A percentile compares a stretch with the other conserved stretches of the same genome.
Conservation (phyloP, 139 green algal species). For the Chlamydomonas sp. region DNA sequence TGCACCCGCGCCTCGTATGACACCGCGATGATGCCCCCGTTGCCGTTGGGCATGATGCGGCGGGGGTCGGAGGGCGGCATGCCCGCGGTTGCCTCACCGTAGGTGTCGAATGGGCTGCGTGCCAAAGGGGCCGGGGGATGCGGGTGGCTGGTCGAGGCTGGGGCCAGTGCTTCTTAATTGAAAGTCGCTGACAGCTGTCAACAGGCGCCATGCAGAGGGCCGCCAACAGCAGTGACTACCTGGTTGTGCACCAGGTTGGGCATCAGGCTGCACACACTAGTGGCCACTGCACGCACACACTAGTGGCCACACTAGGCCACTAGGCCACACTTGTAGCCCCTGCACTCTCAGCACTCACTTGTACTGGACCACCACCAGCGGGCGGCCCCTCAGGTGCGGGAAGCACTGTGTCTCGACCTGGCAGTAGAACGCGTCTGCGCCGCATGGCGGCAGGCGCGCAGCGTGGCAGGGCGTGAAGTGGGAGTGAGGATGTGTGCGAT, state of each 20-base stretch:
- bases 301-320: background rate
- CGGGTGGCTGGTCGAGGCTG: too few relatives aligned
- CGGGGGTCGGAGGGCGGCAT: background rate
- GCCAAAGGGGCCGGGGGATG: background rate
- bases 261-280: too few relatives aligned
- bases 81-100: background rate
- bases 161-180: too few relatives aligned
- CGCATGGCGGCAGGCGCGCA: too few relatives aligned
- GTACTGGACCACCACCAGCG: constrained; percentile 8
- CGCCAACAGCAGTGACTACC: background rate
- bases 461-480: too few relatives aligned
- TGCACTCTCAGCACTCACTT: constrained; percentile 8
- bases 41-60: constrained; percentile 19
- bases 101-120: constrained; percentile 6
- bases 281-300: background rate
- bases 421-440: constrained; percentile 5
- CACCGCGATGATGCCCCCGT: constrained; percentile 69
- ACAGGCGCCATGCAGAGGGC: too few relatives aligned
- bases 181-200: too few relatives aligned
- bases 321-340: too few relatives aligned
- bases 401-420: constrained; percentile 1
- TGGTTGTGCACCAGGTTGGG: too few relatives aligned
- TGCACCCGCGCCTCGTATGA: constrained; percentile 50
- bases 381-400: background rate
- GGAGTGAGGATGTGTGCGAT: too few relatives aligned